A percentile compares a stretch with the other conserved stretches of the same genome.
phyloP scores from a whole-genome alignment of 176 grass and related monocot genomes.

The bread wheat (Triticum aestivum) region IWGSC_CS_RefSeq_v2.1 NC_057800.1:746176173-746176672 shows the following conservation, averaged over 20 bases:
- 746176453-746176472: background rate
- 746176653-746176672: too few relatives aligned
- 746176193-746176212: slow-evolving; percentile 3
- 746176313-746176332: background rate
- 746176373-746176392: background rate
- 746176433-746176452: background rate
- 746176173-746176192: background rate
- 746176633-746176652: too few relatives aligned
- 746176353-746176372: background rate
- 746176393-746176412: background rate
- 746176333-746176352: background rate
- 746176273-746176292: background rate
- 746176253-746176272: background rate
- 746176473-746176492: background rate
- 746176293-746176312: background rate
- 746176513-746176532: background rate
- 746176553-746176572: background rate
- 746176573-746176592: too few relatives aligned
- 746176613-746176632: too few relatives aligned
- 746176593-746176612: too few relatives aligned
- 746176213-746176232: background rate
- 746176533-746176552: background rate
- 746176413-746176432: background rate
- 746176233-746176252: background rate
- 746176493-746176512: background rate